Evolutionary conservation across 2,329 filamentous ascomycete genomes (phyloP), one percentile per base, ranked within the genome.

Genomic region (Neonectria magnoliae): DNA sequence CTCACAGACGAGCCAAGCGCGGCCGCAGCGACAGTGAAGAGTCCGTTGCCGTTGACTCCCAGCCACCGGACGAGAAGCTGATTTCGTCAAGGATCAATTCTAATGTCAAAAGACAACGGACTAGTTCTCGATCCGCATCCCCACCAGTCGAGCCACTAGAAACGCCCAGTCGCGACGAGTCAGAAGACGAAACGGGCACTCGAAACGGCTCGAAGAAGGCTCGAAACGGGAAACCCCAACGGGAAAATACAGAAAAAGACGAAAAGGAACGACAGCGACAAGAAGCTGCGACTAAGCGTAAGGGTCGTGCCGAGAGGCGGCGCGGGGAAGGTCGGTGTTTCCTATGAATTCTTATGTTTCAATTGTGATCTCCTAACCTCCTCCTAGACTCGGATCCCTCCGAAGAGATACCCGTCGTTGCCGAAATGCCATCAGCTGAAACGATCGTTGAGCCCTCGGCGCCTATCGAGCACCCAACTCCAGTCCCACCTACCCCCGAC

Each of bases 1-100:
- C 82, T 42, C 85, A 82, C 56, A 86, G 91, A 68, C 89, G 92
- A 75, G 86, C 88, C 25, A 99, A 99, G 82, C 86, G 96, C 74
- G 91, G 90, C 66, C 88, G 95, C 67, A 97, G 96, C 74, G 93
- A 96, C 66, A 97, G 93, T 76, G 94, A 98, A 86, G 93, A 97
- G 95, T 98, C 85, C 80, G 93, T 88, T 31, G 52, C 62, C 57
- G 65, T 72, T 20, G 59, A 56, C 53, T 61, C 50, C 47, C 57
- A 65, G 42, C 61, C 52, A 64, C 31, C 61, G 57, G 61, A 74
- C 72, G 57, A 67, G 45, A 71, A 70, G 61, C 58, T 73, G 56
- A 70, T 62, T 62, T 61, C 55, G 55, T 69, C 66, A 73, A 97
- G 93, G 71, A 90, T 90, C 76, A 89, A 87, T 63, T 87, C 90